Conservation (phyloP, 1,284 basidiomycete species). For the Microbotryum lychnidis-dioicae region DNA sequence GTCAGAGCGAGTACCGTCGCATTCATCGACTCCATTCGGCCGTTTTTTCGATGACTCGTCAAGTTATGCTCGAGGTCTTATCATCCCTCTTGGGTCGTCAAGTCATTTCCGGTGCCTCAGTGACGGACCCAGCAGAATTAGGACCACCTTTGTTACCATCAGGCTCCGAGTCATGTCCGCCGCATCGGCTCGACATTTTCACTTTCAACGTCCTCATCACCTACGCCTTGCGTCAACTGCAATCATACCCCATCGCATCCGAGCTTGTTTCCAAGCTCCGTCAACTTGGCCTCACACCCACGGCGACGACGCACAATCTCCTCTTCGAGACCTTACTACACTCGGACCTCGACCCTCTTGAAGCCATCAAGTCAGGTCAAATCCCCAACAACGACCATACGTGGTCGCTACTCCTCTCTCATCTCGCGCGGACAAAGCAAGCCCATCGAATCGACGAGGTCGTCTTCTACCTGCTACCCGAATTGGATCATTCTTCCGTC, state of each 20-base stretch:
- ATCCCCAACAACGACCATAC: constrained; percentile 2
- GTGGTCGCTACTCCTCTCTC: constrained; percentile 5
- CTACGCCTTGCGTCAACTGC: constrained; percentile 13
- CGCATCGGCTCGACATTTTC: not conserved
- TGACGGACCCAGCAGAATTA: not conserved
- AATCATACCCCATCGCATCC: constrained; percentile 17
- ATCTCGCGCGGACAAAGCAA: not conserved
- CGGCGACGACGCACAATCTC: constrained; percentile 15
- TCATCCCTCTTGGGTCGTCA: not conserved
- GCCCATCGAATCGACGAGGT: constrained; percentile 12
- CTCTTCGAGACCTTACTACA: constrained; percentile 5
- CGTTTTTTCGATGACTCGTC: not conserved
- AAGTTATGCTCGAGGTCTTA: not conserved
- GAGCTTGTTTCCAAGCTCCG: constrained; percentile 13
- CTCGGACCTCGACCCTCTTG: not conserved
- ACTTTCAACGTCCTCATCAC: constrained; percentile 22
- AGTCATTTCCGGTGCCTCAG: not conserved
- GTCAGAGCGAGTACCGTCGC: constrained; percentile 1
- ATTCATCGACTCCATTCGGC: constrained; percentile 3
- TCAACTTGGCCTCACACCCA: constrained; percentile 2
- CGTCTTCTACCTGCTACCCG: constrained; percentile 24
- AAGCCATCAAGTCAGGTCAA: not conserved
- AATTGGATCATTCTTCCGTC: constrained; percentile 13
- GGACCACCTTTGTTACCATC: not conserved
- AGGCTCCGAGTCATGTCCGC: not conserved